phyloP scores from a whole-genome alignment of 2,329 filamentous ascomycete species.

The Magnaporthiopsis rhizophila region DNA sequence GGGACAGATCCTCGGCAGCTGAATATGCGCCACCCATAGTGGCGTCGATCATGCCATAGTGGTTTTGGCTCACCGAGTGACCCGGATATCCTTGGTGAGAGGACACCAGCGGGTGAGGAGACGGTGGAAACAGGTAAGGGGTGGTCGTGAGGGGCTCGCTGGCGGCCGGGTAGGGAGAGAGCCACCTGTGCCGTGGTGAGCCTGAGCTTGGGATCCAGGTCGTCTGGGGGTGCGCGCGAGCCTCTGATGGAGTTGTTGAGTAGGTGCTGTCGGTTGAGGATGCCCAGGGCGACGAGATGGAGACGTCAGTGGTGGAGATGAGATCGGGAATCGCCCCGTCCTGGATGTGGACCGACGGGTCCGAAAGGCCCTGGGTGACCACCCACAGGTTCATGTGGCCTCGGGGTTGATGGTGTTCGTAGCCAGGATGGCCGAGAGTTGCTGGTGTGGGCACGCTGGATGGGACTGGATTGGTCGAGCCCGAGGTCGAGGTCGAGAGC shows the following conservation, averaged over 20 bases:
- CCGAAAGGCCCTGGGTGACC: constrained; percentile 5
- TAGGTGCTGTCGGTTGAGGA: constrained; percentile 10
- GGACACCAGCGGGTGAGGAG: constrained; percentile 1
- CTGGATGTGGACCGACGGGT: background rate
- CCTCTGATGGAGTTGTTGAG: constrained; percentile 7
- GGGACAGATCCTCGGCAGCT: background rate
- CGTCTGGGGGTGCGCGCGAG: background rate
- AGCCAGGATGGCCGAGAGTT: background rate
- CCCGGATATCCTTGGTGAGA: background rate
- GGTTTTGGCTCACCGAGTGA: background rate
- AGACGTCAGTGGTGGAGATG: constrained; percentile 1
- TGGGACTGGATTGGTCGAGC: background rate
- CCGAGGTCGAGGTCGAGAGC: background rate
- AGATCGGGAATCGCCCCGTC: constrained; percentile 7
- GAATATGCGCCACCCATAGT: background rate
- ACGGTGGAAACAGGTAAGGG: background rate
- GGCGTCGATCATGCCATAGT: background rate
- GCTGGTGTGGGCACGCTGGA: background rate
- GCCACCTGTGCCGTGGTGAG: constrained; percentile 3
- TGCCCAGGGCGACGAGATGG: constrained; percentile 1
- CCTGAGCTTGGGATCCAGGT: background rate
- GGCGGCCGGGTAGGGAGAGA: background rate
- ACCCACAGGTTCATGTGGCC: background rate
- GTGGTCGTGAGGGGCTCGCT: background rate
- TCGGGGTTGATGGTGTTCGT: background rate